phyloP scores from a whole-genome alignment of 306 rosid genomes.

The Sphenostylis stenocarpa region DNA sequence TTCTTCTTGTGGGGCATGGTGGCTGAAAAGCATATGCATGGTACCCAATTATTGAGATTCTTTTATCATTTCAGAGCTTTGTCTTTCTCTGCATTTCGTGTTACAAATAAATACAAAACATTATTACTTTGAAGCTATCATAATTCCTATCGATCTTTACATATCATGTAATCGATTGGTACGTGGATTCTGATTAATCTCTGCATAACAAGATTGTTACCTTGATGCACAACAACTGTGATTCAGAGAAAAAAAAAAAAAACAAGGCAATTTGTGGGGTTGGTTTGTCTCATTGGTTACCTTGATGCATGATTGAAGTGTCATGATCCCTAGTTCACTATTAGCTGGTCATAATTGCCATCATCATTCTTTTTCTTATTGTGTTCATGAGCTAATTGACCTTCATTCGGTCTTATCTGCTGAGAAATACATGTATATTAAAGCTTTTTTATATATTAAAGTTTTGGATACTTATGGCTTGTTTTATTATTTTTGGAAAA shows the following conservation, averaged over 20 bases:
- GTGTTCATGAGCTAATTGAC: neutral
- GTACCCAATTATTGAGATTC: conserved; percentile 28
- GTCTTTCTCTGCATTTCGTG: conserved; percentile 19
- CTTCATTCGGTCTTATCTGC: neutral
- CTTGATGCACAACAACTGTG: neutral
- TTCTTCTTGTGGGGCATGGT: conserved; percentile 29
- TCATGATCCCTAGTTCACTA: neutral
- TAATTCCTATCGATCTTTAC: neutral
- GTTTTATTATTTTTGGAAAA: neutral
- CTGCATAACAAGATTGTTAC: neutral
- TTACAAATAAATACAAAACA: neutral
- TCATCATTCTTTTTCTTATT: neutral
- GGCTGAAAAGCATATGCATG: conserved; percentile 29
- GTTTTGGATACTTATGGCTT: neutral
- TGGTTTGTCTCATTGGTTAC: conserved; percentile 15
- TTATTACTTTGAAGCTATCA: neutral
- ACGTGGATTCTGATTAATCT: neutral
- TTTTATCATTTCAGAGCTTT: conserved; percentile 20
- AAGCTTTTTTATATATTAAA: neutral
- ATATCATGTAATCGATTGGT: neutral
- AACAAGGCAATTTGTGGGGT: neutral
- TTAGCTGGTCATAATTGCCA: neutral
- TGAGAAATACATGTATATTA: neutral
- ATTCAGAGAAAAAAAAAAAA: neutral
- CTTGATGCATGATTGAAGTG: conserved; percentile 8